Conservation (phyloP, 179 eudicot species). For the Monotropa hypopitys region DNA sequence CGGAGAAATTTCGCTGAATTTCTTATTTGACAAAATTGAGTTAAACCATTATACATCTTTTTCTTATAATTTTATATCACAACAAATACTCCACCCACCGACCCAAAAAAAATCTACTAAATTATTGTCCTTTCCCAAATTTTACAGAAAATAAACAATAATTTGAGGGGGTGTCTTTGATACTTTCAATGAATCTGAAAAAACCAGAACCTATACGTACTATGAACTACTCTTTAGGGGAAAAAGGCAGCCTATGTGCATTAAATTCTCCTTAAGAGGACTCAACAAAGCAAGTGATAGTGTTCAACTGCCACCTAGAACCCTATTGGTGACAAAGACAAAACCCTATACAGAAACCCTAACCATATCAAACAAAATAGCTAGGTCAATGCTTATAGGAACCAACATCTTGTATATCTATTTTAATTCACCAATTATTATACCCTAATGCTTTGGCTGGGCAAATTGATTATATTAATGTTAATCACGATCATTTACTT, state of each 20-base stretch:
- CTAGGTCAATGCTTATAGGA: neutral
- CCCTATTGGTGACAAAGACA: conserved; percentile 10
- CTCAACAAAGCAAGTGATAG: conserved; percentile 13
- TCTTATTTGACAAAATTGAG: neutral
- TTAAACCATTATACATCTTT: too few species aligned
- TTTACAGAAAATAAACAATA: conserved; percentile 13
- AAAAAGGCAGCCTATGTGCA: conserved; percentile 19
- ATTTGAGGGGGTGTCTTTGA: conserved; percentile 23
- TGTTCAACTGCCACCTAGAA: conserved; percentile 8
- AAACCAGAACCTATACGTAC: conserved; percentile 11
- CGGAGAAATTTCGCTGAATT: neutral
- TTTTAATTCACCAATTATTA: too few species aligned
- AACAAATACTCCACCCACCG: neutral
- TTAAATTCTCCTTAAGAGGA: conserved; percentile 30
- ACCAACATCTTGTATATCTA: neutral
- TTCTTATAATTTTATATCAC: neutral
- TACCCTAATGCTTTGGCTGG: neutral
- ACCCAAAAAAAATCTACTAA: neutral
- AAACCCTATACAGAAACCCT: conserved; percentile 15
- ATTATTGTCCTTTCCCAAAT: neutral
- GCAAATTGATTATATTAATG: too few species aligned
- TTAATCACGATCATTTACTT: too few species aligned
- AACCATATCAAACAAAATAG: neutral
- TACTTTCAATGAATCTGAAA: conserved; percentile 41
- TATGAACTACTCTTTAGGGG: conserved; percentile 25